Conservation (phyloP, 148 eudicot genomes). For the Euryodendron excelsum region DNA sequence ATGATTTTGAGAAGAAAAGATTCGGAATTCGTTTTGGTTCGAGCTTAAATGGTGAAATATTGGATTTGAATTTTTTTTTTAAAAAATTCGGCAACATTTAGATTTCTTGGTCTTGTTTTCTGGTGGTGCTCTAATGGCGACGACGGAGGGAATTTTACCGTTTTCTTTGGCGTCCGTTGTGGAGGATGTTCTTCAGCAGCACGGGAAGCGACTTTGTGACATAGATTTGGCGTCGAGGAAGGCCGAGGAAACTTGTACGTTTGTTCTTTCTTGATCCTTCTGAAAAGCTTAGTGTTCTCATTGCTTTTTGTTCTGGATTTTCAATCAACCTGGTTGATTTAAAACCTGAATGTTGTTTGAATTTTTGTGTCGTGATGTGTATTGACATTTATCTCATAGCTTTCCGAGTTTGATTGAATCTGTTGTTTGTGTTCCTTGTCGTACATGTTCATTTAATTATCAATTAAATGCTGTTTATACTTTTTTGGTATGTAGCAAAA, state of each 20-base stretch:
- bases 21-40: not conserved
- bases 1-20: not conserved
- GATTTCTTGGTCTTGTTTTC: constrained; percentile 11
- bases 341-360: not conserved
- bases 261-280: constrained; percentile 12
- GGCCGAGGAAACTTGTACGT: constrained; percentile 77
- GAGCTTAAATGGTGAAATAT: not conserved
- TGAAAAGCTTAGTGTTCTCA: not conserved
- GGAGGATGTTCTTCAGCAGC: constrained; percentile 69
- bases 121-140: constrained; percentile 25
- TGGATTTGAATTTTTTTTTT: not conserved
- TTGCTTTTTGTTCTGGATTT: not conserved
- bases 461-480: not conserved
- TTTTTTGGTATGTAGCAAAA: not conserved
- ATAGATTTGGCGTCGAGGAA: constrained; percentile 60
- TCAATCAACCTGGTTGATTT: not conserved
- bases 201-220: constrained; percentile 49
- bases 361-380: not conserved
- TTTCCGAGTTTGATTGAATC: not conserved
- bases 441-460: not conserved
- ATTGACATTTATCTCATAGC: not conserved
- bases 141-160: constrained; percentile 45
- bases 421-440: not conserved
- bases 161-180: constrained; percentile 56
- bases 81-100: not conserved